Percentiles rank a stretch among this genome's conserved stretches.
Conservation (phyloP, 495 filamentous ascomycete species). For the Aspergillus sclerotioniger region DNA sequence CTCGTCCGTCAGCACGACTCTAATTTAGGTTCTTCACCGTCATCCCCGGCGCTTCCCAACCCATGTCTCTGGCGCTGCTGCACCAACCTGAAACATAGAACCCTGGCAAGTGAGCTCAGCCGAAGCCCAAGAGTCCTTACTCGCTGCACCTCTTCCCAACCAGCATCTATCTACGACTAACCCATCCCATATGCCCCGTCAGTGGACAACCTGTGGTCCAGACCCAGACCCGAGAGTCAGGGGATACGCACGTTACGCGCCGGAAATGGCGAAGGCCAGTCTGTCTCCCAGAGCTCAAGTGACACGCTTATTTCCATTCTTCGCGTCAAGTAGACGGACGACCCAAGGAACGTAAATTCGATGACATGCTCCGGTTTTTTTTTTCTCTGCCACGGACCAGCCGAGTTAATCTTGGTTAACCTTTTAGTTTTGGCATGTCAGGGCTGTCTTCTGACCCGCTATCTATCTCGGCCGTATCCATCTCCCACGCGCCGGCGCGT, state of each 20-base stretch:
- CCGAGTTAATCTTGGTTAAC: too few relatives aligned
- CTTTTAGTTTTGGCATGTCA: too few relatives aligned
- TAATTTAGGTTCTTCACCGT: slow-evolving; percentile 4
- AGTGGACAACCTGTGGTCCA: too few relatives aligned
- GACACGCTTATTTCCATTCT: not conserved
- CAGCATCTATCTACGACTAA: not conserved
- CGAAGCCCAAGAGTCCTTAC: slow-evolving; percentile 1
- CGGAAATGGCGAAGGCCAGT: not conserved
- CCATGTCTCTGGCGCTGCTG: slow-evolving; percentile 15
- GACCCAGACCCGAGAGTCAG: not conserved
- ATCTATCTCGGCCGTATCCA: too few relatives aligned
- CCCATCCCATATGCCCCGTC: not conserved
- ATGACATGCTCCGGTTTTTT: too few relatives aligned
- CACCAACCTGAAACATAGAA: slow-evolving; percentile 13
- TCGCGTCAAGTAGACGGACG: not conserved
- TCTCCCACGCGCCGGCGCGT: too few relatives aligned
- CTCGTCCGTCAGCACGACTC: not conserved
- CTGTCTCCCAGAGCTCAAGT: not conserved
- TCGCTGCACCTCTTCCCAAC: not conserved
- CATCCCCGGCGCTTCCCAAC: slow-evolving; percentile 10
- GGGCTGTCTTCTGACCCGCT: too few relatives aligned
- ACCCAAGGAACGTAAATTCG: too few relatives aligned
- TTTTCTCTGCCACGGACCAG: too few relatives aligned
- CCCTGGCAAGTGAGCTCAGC: not conserved
- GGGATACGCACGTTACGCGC: not conserved